Evolutionary conservation across 75 land plant species (phyloP).

Genomic region (Isoetes taiwanensis): DNA sequence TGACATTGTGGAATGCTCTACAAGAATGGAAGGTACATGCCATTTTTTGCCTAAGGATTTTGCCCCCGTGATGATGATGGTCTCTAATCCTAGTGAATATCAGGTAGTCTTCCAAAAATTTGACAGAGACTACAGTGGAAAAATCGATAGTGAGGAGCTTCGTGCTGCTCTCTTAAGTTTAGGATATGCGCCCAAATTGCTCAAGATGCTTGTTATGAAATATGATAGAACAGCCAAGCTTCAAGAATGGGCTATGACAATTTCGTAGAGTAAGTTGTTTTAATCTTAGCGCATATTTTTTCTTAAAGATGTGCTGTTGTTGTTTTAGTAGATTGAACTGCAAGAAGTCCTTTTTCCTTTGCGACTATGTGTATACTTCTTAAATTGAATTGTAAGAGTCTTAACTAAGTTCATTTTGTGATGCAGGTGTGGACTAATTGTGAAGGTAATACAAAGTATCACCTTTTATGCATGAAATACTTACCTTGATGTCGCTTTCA

Average conservation of each 20-base stretch:
- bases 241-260: conserved; percentile 71
- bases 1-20: conserved; percentile 47
- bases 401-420: neutral
- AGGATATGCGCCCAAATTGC: conserved; percentile 54
- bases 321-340: no score
- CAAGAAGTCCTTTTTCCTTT: no score
- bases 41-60: neutral
- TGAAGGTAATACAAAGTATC: no score
- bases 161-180: conserved; percentile 75
- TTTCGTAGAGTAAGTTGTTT: conserved; percentile 75
- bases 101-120: conserved; percentile 74
- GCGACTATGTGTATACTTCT: no score
- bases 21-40: conserved; percentile 53
- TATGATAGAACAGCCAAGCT: conserved; percentile 50
- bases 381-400: no score
- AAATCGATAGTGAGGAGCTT: conserved; percentile 58
- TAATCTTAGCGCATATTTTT: no score
- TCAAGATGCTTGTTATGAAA: conserved; percentile 64
- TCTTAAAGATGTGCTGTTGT: no score
- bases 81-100: no score
- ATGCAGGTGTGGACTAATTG: conserved; percentile 41
- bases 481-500: no score
- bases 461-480: no score
- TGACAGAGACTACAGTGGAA: conserved; percentile 76
- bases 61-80: neutral